These are phyloP conservation scores for Protomyces inundatus DNA, from an alignment of 1,139 yeast species.

Conservation along the genomic window DNA sequence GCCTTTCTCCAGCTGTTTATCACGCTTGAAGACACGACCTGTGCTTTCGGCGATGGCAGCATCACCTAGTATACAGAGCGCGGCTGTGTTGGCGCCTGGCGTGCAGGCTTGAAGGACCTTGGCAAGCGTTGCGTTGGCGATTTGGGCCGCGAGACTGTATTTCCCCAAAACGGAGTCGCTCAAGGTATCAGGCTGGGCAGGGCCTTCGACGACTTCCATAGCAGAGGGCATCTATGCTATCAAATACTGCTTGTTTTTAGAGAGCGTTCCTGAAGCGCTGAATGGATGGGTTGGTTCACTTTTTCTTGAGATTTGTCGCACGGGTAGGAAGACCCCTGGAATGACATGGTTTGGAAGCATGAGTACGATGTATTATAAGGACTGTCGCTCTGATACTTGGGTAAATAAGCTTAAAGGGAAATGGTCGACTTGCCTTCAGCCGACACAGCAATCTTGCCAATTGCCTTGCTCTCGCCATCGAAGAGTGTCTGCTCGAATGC, in stretches of 20 bases:
- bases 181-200: constrained; percentile 4
- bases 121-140: constrained; percentile 18
- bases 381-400: neutral
- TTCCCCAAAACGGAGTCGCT: constrained; percentile 10
- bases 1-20: constrained; percentile 52
- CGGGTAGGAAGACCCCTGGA: too few relatives aligned
- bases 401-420: too few relatives aligned
- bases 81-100: constrained; percentile 21
- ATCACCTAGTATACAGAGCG: constrained; percentile 25
- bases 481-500: neutral
- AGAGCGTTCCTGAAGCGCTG: too few relatives aligned
- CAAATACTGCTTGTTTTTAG: too few relatives aligned
- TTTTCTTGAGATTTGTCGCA: too few relatives aligned
- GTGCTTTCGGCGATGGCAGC: constrained; percentile 8
- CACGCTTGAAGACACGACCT: constrained; percentile 19
- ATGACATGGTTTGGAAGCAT: too few relatives aligned
- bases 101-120: constrained; percentile 12
- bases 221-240: neutral
- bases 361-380: too few relatives aligned
- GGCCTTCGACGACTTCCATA: constrained; percentile 17
- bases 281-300: too few relatives aligned
- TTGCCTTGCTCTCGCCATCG: neutral
- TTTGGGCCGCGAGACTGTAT: constrained; percentile 26
- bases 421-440: too few relatives aligned
- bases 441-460: neutral